phyloP scores from a whole-genome alignment of 2,329 filamentous ascomycete genomes.

The Beauveria caledonica region DNA sequence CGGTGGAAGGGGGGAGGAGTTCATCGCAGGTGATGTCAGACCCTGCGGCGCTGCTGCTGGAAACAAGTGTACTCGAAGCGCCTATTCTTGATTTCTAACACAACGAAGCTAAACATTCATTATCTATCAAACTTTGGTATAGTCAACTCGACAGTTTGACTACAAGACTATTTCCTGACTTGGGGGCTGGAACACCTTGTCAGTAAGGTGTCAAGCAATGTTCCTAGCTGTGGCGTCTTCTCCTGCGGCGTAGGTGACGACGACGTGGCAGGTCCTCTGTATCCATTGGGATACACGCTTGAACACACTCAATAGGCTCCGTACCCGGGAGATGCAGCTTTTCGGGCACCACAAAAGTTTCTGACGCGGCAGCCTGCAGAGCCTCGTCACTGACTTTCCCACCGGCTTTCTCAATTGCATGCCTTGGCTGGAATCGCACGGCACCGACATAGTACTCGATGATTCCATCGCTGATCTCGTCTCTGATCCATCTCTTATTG shows the following conservation, averaged over 20 bases:
- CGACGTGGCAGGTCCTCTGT: too few species aligned
- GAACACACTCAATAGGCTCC: not conserved
- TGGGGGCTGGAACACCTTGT: too few species aligned
- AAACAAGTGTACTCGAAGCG: not conserved
- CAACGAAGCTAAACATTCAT: not conserved
- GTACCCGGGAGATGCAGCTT: not conserved
- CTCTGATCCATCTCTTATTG: conserved; percentile 29
- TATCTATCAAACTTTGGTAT: too few species aligned
- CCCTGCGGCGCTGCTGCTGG: not conserved
- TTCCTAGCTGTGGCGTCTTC: too few species aligned
- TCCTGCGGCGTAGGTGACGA: too few species aligned
- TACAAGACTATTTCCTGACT: too few species aligned
- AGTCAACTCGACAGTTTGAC: too few species aligned
- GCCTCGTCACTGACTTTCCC: conserved; percentile 7
- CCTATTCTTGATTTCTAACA: not conserved
- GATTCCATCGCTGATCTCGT: conserved; percentile 29
- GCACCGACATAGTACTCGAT: conserved; percentile 37
- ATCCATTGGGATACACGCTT: not conserved
- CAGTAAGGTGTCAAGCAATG: too few species aligned
- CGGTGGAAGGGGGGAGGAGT: conserved; percentile 56
- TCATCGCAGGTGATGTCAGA: not conserved
- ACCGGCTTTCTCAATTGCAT: conserved; percentile 15
- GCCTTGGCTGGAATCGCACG: conserved; percentile 26
- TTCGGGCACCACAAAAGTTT: too few species aligned
- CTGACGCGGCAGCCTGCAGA: not conserved